Percentiles rank a stretch among this genome's conserved stretches.
phyloP scores from a whole-genome alignment of 2,329 filamentous ascomycete genomes.

The Periglandula ipomoeae region DNA sequence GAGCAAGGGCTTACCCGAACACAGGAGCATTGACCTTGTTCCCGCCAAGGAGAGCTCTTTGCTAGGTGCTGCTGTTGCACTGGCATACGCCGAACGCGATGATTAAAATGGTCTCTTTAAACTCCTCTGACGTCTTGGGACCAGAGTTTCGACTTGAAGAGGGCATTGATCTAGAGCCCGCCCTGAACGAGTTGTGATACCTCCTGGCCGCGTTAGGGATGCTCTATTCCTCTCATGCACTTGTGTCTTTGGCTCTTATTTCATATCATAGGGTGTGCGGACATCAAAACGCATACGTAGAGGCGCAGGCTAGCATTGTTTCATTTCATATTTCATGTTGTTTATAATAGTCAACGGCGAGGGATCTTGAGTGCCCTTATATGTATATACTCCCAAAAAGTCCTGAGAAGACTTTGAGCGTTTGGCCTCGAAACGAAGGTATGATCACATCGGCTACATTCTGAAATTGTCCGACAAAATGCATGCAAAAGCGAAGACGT shows the following conservation, averaged over 20 bases:
- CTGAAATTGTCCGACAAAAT: no score
- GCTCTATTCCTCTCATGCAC: neutral
- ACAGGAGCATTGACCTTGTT: slow-evolving; percentile 48
- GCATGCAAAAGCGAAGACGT: neutral
- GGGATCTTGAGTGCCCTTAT: neutral
- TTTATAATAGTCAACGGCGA: neutral
- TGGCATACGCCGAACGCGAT: slow-evolving; percentile 33
- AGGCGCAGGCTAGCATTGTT: slow-evolving; percentile 14
- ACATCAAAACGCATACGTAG: slow-evolving; percentile 10
- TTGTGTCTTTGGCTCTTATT: neutral
- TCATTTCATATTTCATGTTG: neutral
- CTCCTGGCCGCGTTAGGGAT: neutral
- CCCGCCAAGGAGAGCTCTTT: slow-evolving; percentile 66
- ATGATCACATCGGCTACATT: neutral
- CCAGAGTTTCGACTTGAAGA: neutral
- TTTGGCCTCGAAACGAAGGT: neutral
- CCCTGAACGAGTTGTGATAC: neutral
- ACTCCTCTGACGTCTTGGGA: neutral
- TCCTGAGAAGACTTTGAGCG: neutral
- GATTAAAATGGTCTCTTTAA: neutral
- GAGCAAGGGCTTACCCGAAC: slow-evolving; percentile 24
- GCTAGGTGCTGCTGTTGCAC: slow-evolving; percentile 64
- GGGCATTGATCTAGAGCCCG: neutral
- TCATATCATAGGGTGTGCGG: slow-evolving; percentile 7
- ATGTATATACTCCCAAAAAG: slow-evolving; percentile 6